A percentile compares a stretch with the other conserved stretches of the same genome.
Evolutionary conservation across 2,329 filamentous ascomycete genomes (phyloP).

Genomic region (Botryotinia globosa): DNA sequence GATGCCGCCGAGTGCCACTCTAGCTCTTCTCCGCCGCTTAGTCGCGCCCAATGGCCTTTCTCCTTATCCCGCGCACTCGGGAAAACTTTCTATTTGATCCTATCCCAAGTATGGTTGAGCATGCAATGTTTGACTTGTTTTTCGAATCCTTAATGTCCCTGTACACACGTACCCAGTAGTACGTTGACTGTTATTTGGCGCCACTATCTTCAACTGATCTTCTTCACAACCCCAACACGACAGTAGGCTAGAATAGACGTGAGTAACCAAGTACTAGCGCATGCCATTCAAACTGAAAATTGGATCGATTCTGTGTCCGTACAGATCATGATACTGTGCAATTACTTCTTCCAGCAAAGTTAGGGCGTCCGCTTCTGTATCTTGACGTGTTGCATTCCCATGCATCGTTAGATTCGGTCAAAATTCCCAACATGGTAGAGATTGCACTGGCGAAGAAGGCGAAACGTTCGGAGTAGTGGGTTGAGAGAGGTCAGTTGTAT

Average conservation of each 20-base stretch:
- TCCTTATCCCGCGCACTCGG: not conserved
- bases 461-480: rapidly evolving
- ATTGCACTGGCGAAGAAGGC: not conserved
- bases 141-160: too few relatives aligned
- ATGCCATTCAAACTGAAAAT: not conserved
- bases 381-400: not conserved
- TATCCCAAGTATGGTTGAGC: too few relatives aligned
- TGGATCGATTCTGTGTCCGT: not conserved
- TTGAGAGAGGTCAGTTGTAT: not conserved
- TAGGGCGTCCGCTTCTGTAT: not conserved
- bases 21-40: not conserved
- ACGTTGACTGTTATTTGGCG: not conserved
- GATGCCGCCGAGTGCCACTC: not conserved
- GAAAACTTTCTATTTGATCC: not conserved
- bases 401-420: not conserved
- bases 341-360: not conserved
- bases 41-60: not conserved
- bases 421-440: not conserved
- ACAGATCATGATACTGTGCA: not conserved
- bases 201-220: not conserved
- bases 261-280: not conserved
- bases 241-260: not conserved
- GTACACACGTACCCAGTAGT: not conserved
- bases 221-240: not conserved
- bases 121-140: too few relatives aligned